Percentiles rank a stretch among this genome's conserved stretches.
Evolutionary conservation across 176 grass and related monocot genomes (phyloP).

Genomic region (Musa beccarii): DNA sequence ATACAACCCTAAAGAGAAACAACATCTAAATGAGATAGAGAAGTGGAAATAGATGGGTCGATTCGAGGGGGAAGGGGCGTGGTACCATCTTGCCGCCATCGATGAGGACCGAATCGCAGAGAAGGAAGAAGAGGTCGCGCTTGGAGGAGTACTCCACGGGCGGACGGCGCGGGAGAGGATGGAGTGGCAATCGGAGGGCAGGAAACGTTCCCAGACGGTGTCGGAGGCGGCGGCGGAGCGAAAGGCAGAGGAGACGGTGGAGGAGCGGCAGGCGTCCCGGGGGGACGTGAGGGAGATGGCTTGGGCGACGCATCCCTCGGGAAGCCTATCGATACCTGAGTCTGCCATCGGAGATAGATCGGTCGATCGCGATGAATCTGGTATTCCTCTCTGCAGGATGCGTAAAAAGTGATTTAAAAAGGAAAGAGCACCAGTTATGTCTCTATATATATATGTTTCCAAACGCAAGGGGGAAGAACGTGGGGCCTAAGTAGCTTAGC

Average conservation of each 20-base stretch:
- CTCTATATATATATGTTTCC: no score
- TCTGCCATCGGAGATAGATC: not conserved
- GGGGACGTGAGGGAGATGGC: conserved; percentile 9
- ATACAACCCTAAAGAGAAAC: not conserved
- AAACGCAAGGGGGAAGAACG: no score
- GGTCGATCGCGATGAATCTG: not conserved
- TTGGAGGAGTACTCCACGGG: not conserved
- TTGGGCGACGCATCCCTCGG: not conserved
- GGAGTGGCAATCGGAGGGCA: conserved; percentile 4
- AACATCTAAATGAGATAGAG: not conserved
- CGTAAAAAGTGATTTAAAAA: no score
- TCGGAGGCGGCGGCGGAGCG: conserved; percentile 7
- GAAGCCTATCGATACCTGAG: not conserved
- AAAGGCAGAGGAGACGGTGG: conserved; percentile 19
- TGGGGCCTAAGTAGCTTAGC: no score
- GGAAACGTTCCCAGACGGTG: conserved; percentile 14
- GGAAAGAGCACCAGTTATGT: no score
- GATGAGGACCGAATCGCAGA: conserved; percentile 17
- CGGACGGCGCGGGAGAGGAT: not conserved
- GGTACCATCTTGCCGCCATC: conserved; percentile 22
- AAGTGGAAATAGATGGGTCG: not conserved
- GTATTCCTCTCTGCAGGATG: no score
- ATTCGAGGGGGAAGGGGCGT: not conserved
- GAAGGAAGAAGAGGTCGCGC: conserved; percentile 24
- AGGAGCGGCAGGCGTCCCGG: conserved; percentile 11